These are phyloP conservation scores for Voacanga thouarsii DNA, from an alignment of 257 asterid genomes.

Conservation along the genomic window DNA sequence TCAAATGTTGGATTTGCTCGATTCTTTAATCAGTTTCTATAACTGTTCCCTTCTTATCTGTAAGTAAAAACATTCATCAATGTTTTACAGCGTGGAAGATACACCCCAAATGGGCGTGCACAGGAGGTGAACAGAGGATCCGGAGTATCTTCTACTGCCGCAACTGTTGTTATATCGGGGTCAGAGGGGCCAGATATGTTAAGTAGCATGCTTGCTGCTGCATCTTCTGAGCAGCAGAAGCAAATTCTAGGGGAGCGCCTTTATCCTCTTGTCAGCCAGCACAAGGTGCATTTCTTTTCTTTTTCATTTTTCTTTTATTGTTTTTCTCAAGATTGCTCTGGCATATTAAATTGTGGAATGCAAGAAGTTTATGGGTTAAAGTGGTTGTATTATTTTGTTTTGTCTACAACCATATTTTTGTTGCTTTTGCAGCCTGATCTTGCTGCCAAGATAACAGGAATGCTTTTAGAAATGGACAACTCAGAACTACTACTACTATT, in stretches of 20 bases:
- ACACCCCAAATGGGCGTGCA: constrained; percentile 23
- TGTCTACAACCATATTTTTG: not conserved
- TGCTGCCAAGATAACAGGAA: constrained; percentile 80
- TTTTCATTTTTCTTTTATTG: not conserved
- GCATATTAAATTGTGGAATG: no score
- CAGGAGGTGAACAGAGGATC: constrained; percentile 32
- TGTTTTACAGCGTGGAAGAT: constrained; percentile 32
- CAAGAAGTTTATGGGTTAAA: not conserved
- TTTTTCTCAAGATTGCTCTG: not conserved
- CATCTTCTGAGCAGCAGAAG: constrained; percentile 68
- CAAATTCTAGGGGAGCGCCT: constrained; percentile 75
- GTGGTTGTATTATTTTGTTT: not conserved
- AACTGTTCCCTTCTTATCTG: not conserved
- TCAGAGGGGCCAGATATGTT: constrained; percentile 54
- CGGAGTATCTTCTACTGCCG: constrained; percentile 18
- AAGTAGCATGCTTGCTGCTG: constrained; percentile 63
- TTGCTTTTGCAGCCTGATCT: constrained; percentile 55
- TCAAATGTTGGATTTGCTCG: no score
- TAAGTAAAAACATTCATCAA: not conserved
- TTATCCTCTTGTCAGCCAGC: constrained; percentile 67
- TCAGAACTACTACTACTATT: constrained; percentile 55
- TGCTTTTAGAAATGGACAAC: constrained; percentile 95
- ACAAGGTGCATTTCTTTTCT: constrained; percentile 39
- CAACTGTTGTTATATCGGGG: constrained; percentile 32
- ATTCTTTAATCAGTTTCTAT: not conserved